These are phyloP conservation scores for Annona cherimola DNA, from an alignment of 164 flowering plant species.

Conservation along the genomic window DNA sequence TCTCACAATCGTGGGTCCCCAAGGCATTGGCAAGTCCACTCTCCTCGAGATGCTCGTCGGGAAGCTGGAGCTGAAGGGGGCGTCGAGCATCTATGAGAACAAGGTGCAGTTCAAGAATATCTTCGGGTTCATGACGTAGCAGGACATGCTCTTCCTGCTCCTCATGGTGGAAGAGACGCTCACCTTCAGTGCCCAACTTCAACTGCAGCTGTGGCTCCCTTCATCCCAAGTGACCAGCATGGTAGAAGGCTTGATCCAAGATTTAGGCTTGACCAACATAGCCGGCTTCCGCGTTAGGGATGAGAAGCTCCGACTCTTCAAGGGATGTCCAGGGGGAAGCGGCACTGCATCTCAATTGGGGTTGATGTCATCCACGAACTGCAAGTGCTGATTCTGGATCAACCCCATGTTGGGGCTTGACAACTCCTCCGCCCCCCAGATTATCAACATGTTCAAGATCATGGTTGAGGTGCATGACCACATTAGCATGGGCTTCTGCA, in stretches of 20 bases:
- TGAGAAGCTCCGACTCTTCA: slow-evolving; percentile 32
- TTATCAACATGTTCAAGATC: slow-evolving; percentile 74
- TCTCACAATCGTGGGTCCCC: slow-evolving; percentile 86
- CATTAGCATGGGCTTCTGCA: slow-evolving; percentile 74
- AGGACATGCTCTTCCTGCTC: slow-evolving; percentile 76
- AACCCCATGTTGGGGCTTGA: slow-evolving; percentile 96
- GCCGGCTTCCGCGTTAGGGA: slow-evolving; percentile 59
- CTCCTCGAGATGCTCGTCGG: slow-evolving; percentile 76
- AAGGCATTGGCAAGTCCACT: slow-evolving; percentile 89
- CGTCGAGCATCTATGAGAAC: slow-evolving; percentile 43
- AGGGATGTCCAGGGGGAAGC: slow-evolving; percentile 90
- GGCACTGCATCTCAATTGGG: slow-evolving; percentile 76
- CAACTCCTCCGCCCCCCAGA: slow-evolving; percentile 76
- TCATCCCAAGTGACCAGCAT: slow-evolving; percentile 23
- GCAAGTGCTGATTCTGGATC: slow-evolving; percentile 64
- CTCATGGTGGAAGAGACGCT: slow-evolving; percentile 90
- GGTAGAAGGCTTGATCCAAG: slow-evolving; percentile 56
- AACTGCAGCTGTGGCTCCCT: slow-evolving; percentile 32
- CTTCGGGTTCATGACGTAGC: slow-evolving; percentile 81
- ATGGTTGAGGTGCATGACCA: slow-evolving; percentile 79
- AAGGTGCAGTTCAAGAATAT: slow-evolving; percentile 54
- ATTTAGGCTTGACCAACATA: slow-evolving; percentile 63
- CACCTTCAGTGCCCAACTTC: slow-evolving; percentile 66
- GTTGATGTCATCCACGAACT: slow-evolving; percentile 88
- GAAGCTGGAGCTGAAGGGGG: slow-evolving; percentile 33